phyloP scores from a whole-genome alignment of 805 yeast genomes.

The Cyberlindnera amylophila region DNA sequence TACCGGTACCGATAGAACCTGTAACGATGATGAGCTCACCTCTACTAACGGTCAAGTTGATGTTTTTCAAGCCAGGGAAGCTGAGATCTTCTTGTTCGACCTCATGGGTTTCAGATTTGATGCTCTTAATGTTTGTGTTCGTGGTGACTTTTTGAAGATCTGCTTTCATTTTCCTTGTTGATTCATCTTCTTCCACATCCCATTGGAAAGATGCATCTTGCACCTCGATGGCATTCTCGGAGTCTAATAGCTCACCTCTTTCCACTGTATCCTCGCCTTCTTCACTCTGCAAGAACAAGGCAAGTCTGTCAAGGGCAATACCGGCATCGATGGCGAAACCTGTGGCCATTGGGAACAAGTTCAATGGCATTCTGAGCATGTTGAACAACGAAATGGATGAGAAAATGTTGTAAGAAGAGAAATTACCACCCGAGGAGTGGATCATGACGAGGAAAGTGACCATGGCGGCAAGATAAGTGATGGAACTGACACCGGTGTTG shows the following conservation, averaged over 20 bases:
- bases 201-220: conserved; percentile 50
- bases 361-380: conserved; percentile 53
- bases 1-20: conserved; percentile 82
- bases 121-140: background rate
- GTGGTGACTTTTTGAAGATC: background rate
- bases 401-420: conserved; percentile 61
- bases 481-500: conserved; percentile 62
- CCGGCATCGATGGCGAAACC: conserved; percentile 60
- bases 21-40: conserved; percentile 75
- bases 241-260: conserved; percentile 32
- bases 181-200: conserved; percentile 36
- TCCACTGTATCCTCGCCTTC: conserved; percentile 33
- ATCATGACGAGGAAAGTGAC: conserved; percentile 64
- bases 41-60: conserved; percentile 49
- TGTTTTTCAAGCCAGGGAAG: conserved; percentile 40
- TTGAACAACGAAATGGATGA: conserved; percentile 70
- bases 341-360: conserved; percentile 64
- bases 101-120: conserved; percentile 4
- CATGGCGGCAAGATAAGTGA: conserved; percentile 49
- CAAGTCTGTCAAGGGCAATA: conserved; percentile 53
- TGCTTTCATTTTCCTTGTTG: conserved; percentile 6
- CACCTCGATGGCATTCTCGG: conserved; percentile 42
- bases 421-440: conserved; percentile 31
- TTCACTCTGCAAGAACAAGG: conserved; percentile 39
- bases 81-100: conserved; percentile 23